Base-by-base conservation (phyloP, 2,329 filamentous ascomycete species). In the Penicillium sp. region DNA sequence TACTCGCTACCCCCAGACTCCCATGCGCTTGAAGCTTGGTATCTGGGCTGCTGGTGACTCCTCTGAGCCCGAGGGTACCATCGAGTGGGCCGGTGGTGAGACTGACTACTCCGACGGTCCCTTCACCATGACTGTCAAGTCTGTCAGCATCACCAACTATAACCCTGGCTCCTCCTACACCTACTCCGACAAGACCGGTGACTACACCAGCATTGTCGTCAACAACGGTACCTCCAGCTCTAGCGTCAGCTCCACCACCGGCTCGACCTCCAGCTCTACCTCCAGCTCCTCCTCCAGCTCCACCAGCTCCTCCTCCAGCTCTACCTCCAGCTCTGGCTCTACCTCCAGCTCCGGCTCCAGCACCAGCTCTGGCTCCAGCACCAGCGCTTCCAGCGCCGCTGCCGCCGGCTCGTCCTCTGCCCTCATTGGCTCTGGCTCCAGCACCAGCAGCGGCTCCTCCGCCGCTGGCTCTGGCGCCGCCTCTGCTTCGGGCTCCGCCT, bases 11-110 rank as follows among this genome's bases (percentile, higher is more conserved):
- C 85, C 85, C 40, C 84, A 88, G 74, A 86, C 84, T 9, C 85
- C 85, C 44, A 83, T 84, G 79, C 79, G 82, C 66, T 66, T 88
- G 61, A 83, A 82, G 68, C 69, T 88, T 40, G 85, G 85, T 56
- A 78, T 79, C 57, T 87, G 84, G 83, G 78, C 81, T 42, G 84
- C 83, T 56, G 85, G 85, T 53, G 71, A 73, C 53, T 56, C 70
- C 22, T 53, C 53, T 44, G 69, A 73, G 54, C 49, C 56, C 24
- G 40, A 61, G 43, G 71, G 71, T 12, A 85, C 81, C 2, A 78
- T 84, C 44, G 72, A 81, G 48, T 88, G 84, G 84, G 84, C 84
- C 50, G 84, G 84, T 48, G 84, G 84, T 49, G 61, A 72, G 45
- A 87, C 84, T 37, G 76, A 88, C 65, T 90, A 83, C 66, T 64